Percentiles rank a stretch among this genome's conserved stretches.
Conservation (phyloP, 371 early-diverging fungal species). For the Mortierella polycephala region DNA sequence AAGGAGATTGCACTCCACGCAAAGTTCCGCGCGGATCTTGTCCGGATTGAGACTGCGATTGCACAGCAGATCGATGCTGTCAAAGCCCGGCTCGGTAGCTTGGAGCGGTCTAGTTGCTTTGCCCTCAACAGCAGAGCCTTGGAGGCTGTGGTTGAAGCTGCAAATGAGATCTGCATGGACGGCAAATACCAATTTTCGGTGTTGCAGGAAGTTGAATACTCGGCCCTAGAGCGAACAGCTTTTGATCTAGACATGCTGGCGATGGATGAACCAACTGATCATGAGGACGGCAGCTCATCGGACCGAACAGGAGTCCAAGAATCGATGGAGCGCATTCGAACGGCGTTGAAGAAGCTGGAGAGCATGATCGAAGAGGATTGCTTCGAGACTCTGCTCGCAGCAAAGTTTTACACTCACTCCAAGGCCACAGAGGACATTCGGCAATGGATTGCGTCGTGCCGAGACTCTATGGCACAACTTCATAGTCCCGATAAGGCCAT, state of each 20-base stretch:
- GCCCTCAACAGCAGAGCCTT: conserved; percentile 46
- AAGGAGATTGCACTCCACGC: conserved; percentile 52
- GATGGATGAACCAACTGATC: conserved; percentile 9
- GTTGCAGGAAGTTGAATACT: conserved; percentile 51
- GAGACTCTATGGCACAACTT: conserved; percentile 37
- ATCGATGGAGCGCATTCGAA: conserved; percentile 46
- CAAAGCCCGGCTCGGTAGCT: conserved; percentile 41
- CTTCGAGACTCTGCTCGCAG: conserved; percentile 47
- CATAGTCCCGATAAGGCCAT: conserved; percentile 5
- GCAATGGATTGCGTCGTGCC: conserved; percentile 47
- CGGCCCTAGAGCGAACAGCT: conserved; percentile 39
- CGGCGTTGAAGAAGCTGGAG: conserved; percentile 28
- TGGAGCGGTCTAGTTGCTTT: conserved; percentile 53
- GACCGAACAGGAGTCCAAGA: conserved; percentile 33
- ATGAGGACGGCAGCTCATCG: conserved; percentile 11
- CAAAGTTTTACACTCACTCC: conserved; percentile 46
- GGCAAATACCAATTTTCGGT: conserved; percentile 50
- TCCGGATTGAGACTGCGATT: conserved; percentile 49
- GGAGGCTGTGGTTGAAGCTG: conserved; percentile 27
- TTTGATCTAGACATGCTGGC: conserved; percentile 43
- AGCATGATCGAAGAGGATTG: conserved; percentile 44
- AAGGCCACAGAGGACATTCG: conserved; percentile 55
- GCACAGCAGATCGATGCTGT: conserved; percentile 52
- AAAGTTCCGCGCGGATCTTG: conserved; percentile 54
- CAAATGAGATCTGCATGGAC: conserved; percentile 41